Evolutionary conservation across 139 green algal genomes (phyloP).

Genomic region (Closterium sp.): DNA sequence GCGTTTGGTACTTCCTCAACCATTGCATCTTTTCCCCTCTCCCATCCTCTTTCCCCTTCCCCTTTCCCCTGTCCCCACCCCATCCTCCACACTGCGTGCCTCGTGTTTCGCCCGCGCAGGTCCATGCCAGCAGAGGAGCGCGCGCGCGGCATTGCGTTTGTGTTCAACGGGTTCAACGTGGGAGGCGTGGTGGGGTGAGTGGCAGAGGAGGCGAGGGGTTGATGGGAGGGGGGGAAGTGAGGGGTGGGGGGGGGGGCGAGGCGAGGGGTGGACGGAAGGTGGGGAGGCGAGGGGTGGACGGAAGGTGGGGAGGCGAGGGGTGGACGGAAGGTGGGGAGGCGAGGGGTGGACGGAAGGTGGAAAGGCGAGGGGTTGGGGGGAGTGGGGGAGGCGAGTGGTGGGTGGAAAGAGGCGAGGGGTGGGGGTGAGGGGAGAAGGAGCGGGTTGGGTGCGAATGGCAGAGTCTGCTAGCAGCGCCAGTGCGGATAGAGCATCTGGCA

Average conservation of each 20-base stretch:
- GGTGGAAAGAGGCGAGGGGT: too few species aligned
- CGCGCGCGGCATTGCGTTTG: constrained; percentile 75
- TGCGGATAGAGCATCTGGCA: constrained; percentile 63
- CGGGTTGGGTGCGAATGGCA: not conserved
- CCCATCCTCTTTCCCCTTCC: too few species aligned
- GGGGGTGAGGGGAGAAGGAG: too few species aligned
- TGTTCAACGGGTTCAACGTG: constrained; percentile 92
- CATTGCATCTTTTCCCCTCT: too few species aligned
- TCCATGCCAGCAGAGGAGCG: constrained; percentile 63
- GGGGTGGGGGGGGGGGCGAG: not conserved
- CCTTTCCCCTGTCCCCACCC: too few species aligned
- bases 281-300: not conserved
- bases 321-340: not conserved
- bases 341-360: not conserved
- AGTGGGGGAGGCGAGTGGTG: too few species aligned
- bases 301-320: too few species aligned
- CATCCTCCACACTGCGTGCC: too few species aligned
- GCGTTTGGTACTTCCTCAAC: too few species aligned
- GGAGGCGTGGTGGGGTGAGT: constrained; percentile 65
- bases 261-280: not conserved
- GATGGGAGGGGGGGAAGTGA: too few species aligned
- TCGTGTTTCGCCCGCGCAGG: constrained; percentile 1
- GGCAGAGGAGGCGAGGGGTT: constrained; percentile 48
- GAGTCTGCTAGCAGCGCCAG: constrained; percentile 42
- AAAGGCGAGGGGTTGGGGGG: too few species aligned